These are phyloP conservation scores for Kregervanrija fluxuum DNA, from an alignment of 805 yeast species.

Conservation along the genomic window DNA sequence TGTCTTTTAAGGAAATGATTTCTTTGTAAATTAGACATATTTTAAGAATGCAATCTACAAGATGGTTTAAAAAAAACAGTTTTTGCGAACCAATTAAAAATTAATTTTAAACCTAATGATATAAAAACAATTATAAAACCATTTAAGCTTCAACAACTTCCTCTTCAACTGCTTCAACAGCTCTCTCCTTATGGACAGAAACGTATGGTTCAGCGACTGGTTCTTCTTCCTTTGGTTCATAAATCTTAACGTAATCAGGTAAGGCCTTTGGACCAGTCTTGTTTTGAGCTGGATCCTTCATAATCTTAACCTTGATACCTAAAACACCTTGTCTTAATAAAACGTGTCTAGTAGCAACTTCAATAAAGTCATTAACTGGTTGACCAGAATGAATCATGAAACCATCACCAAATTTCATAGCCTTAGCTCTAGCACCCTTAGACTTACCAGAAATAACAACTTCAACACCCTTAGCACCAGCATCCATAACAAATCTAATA, in stretches of 20 bases:
- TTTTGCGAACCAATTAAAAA: too few species aligned
- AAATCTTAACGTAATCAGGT: conserved; percentile 90
- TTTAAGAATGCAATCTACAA: too few species aligned
- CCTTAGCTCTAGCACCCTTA: conserved; percentile 99
- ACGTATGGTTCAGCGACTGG: conserved; percentile 73
- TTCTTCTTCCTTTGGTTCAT: conserved; percentile 94
- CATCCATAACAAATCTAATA: conserved; percentile 98
- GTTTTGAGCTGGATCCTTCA: conserved; percentile 95
- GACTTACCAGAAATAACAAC: conserved; percentile 99
- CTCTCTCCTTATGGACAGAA: conserved; percentile 53
- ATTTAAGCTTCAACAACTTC: conserved; percentile 29
- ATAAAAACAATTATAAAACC: neutral
- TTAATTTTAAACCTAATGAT: too few species aligned
- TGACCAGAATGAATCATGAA: conserved; percentile 99
- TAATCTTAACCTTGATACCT: conserved; percentile 98
- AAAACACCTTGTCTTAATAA: conserved; percentile 99
- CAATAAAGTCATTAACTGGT: conserved; percentile 98
- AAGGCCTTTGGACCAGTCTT: conserved; percentile 81
- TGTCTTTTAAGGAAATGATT: too few species aligned
- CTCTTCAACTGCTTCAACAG: conserved; percentile 29
- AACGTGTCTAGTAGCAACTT: conserved; percentile 98
- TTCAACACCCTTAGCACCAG: conserved; percentile 99
- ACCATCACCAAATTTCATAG: conserved; percentile 99
- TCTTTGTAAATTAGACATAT: too few species aligned
- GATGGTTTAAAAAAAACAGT: too few species aligned